Evolutionary conservation across 345 rosid species (phyloP).

Genomic region (Litchi chinensis): DNA sequence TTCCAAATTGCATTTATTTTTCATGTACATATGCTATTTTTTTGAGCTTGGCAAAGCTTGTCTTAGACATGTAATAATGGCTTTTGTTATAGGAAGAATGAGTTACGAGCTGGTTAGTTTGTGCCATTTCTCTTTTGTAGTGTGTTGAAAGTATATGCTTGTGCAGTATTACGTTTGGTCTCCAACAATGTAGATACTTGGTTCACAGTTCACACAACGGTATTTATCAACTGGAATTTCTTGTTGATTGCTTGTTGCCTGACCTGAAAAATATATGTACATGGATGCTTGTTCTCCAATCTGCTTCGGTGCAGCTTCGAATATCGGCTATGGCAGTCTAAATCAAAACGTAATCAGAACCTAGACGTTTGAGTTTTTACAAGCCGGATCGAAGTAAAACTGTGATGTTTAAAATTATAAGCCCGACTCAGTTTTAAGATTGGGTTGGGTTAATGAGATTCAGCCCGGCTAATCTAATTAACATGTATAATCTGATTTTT

Average conservation of each 20-base stretch:
- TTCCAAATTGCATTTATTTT: conserved; percentile 7
- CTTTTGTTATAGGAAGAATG: not conserved
- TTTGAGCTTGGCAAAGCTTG: not conserved
- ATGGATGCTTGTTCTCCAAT: too few species aligned
- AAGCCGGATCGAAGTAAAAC: too few species aligned
- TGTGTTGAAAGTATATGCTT: not conserved
- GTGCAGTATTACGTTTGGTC: not conserved
- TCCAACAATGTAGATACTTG: not conserved
- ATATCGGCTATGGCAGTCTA: too few species aligned
- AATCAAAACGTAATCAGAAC: too few species aligned
- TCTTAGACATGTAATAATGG: conserved; percentile 12
- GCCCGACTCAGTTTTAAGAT: too few species aligned
- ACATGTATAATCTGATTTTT: too few species aligned
- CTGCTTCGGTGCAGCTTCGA: too few species aligned
- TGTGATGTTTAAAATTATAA: too few species aligned
- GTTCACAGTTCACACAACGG: not conserved
- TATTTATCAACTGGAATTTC: not conserved
- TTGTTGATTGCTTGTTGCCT: not conserved
- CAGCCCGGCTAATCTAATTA: too few species aligned
- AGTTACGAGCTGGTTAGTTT: not conserved
- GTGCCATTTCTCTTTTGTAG: not conserved
- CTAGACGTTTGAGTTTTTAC: too few species aligned
- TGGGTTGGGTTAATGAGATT: too few species aligned
- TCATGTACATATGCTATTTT: not conserved
- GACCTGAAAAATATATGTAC: not conserved